A percentile compares a stretch with the other conserved stretches of the same genome.
Conservation (phyloP, 352 stramenopile species). For the Blastocystis hominis region DNA sequence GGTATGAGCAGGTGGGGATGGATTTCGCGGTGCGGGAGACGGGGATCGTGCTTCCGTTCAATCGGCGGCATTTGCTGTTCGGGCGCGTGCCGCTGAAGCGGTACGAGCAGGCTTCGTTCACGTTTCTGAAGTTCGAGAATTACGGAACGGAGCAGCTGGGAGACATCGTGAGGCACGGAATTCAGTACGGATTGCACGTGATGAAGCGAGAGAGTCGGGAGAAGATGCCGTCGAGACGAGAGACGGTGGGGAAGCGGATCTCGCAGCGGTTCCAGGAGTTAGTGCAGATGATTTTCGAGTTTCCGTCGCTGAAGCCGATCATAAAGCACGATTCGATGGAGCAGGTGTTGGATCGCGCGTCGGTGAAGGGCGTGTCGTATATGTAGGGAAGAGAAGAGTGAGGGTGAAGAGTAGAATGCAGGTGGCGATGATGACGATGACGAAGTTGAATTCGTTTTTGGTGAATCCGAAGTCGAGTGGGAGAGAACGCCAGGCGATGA, state of each 20-base stretch:
- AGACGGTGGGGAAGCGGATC: slow-evolving; percentile 37
- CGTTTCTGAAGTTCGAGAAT: slow-evolving; percentile 52
- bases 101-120: background rate
- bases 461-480: slow-evolving; percentile 41
- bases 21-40: background rate
- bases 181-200: slow-evolving; percentile 40
- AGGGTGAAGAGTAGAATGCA: background rate
- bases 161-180: slow-evolving; percentile 17
- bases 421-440: slow-evolving; percentile 39
- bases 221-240: slow-evolving; percentile 23
- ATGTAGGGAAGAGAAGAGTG: background rate
- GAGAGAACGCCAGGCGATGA: background rate
- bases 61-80: slow-evolving; percentile 11
- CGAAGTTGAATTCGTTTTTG: slow-evolving; percentile 24
- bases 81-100: slow-evolving; percentile 45
- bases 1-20: slow-evolving; percentile 45
- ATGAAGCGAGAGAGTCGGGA: slow-evolving; percentile 10
- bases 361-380: slow-evolving; percentile 47
- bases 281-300: slow-evolving; percentile 40
- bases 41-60: slow-evolving; percentile 27
- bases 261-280: slow-evolving; percentile 29
- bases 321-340: slow-evolving; percentile 44
- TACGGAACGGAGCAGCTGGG: slow-evolving; percentile 16
- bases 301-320: slow-evolving; percentile 42
- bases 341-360: slow-evolving; percentile 26